Base-by-base conservation (phyloP, 148 eudicot species). In the Arbutus unedo region DNA sequence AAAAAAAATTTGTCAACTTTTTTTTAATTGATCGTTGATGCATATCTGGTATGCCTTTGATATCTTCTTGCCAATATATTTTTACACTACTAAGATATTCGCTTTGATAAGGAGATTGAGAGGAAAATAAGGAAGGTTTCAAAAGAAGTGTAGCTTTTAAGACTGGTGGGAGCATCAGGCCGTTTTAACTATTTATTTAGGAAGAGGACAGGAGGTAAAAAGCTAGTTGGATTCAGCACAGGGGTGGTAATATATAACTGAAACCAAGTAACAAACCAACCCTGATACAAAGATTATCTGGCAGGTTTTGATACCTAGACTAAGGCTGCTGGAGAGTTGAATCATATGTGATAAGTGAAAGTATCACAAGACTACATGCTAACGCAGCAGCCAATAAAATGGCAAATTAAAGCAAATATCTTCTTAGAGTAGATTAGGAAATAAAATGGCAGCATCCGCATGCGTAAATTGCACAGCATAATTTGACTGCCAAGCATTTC, bases 231-330 rank as follows among this genome's bases (percentile, higher is more conserved):
- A 47, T 48, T 47, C 38, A 45, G 76, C 38, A 48, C 38, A 74
- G 31, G 9, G 49, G 4, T 38, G 74, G 48, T 41, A n/a, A 48
- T 47, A 48, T 31, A 43, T 14, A 43, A 45, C 76, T 72, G 23
- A 43, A 72, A 72, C 76, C 76, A 72, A 72, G 25, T 72, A 43
- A 45, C 48, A 43, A 72, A 43, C 23, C 74, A 70, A 70, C 47
- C 47, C 74, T 14, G 47, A 68, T 68, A 68, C n/a, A 70, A 43
- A 48, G 47, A 66, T 43, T 48, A 38, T 70, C 16, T 16, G 16
- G 38, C 21, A 43, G 74, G 49, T 43, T 43, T 38, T 43, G 74
- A 72, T 44, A 72, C 76, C 10, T 19, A 44, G 76, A 70, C 48
- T 13, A 71, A 43, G n/a, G 21, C 50, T 71, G 75, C 50, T 18